These are phyloP conservation scores for Agaricus blazei DNA, from an alignment of 768 basidiomycete species.

Conservation along the genomic window DNA sequence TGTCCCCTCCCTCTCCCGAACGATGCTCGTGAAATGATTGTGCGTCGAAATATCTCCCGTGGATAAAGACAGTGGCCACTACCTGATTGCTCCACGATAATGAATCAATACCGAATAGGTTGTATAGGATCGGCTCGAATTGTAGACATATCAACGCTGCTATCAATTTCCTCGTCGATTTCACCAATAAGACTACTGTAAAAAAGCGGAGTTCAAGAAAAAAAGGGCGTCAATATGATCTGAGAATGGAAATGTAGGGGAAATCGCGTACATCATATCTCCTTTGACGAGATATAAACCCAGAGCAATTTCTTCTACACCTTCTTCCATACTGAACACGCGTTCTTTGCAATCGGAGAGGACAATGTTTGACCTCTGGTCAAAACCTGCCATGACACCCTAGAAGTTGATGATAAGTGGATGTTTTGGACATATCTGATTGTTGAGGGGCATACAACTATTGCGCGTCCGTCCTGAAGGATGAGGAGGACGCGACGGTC, in stretches of 20 bases:
- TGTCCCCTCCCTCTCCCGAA: too few relatives aligned
- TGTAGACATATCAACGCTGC: slow-evolving; percentile 63
- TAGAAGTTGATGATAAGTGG: slow-evolving; percentile 23
- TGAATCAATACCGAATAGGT: slow-evolving; percentile 65
- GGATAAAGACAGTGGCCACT: too few relatives aligned
- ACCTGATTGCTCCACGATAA: background rate
- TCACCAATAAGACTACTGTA: slow-evolving; percentile 73
- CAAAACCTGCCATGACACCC: slow-evolving; percentile 90
- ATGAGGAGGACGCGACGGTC: slow-evolving; percentile 91
- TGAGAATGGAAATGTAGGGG: background rate
- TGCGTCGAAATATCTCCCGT: too few relatives aligned
- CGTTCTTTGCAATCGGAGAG: slow-evolving; percentile 92
- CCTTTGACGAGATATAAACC: slow-evolving; percentile 98
- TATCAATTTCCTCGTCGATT: slow-evolving; percentile 79
- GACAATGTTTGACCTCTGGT: slow-evolving; percentile 95
- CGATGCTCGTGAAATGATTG: too few relatives aligned
- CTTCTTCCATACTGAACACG: slow-evolving; percentile 85
- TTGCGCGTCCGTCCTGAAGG: slow-evolving; percentile 93
- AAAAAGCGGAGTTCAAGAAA: background rate
- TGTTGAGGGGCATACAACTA: slow-evolving; percentile 59
- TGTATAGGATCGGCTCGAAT: slow-evolving; percentile 88
- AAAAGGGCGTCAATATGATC: slow-evolving; percentile 6
- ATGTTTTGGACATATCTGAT: background rate
- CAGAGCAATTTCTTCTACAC: slow-evolving; percentile 90
- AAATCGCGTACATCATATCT: slow-evolving; percentile 84